Conservation (phyloP, 2,329 filamentous ascomycete species). For the Thielaviopsis punctulata region DNA sequence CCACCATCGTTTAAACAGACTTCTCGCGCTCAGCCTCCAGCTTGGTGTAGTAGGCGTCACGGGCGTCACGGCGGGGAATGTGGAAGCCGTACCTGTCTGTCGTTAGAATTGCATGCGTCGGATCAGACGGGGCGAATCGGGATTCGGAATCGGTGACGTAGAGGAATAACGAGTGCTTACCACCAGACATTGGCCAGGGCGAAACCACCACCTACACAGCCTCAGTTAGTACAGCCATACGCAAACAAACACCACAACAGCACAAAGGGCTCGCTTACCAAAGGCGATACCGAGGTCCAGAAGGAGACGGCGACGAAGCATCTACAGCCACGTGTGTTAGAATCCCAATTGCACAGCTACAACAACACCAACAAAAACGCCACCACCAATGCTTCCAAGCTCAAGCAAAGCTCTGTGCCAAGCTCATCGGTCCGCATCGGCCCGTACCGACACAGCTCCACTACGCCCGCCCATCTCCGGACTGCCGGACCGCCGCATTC, state of each 20-base stretch:
- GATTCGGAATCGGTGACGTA: neutral
- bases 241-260: neutral
- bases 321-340: slow-evolving; percentile 21
- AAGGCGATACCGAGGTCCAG: slow-evolving; percentile 37
- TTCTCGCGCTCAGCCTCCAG: slow-evolving; percentile 37
- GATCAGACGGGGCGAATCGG: neutral
- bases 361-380: too few species aligned
- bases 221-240: slow-evolving; percentile 4
- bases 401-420: neutral
- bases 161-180: slow-evolving; percentile 24
- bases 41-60: slow-evolving; percentile 41
- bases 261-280: slow-evolving; percentile 25
- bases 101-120: neutral
- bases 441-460: too few species aligned
- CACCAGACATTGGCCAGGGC: slow-evolving; percentile 39
- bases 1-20: slow-evolving; percentile 14
- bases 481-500: too few species aligned
- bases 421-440: too few species aligned
- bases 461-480: too few species aligned
- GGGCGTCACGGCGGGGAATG: slow-evolving; percentile 39
- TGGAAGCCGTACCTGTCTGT: slow-evolving; percentile 41
- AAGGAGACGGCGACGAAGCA: slow-evolving; percentile 42
- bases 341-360: neutral
- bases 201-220: slow-evolving; percentile 32
- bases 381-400: neutral